Base-by-base conservation (phyloP, 1,284 basidiomycete genomes). In the Moesziomyces antarcticus region DNA sequence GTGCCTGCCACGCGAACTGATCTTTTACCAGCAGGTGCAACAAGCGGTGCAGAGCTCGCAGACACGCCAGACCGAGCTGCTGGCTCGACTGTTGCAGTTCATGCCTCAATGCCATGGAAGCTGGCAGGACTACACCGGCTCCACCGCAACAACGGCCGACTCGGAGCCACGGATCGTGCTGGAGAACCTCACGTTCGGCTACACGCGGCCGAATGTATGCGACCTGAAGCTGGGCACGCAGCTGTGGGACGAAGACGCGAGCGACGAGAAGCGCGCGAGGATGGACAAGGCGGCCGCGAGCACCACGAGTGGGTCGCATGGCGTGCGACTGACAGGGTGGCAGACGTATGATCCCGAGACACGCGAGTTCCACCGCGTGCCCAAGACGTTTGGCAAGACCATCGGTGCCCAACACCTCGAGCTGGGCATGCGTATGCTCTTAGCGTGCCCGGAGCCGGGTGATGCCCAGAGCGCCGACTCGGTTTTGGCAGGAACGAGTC, bases 141-240 rank as follows among this genome's bases (percentile, higher is more conserved):
- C 41, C 25, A 44, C 24, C 5, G 25, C 25, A 27, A 27, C 25
- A 30, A 47, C 42, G 4, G 40, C 22, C 20, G 3, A 24, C 25
- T n/a, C 20, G 18, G 22, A 94, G 85, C 54, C 56, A 16, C 57
- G 63, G 64, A 86, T 97, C 60, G 93, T 97, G 24, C 85, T 98
- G 6, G 91, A 95, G 85, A 97, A 98, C 82, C 86, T 96, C 8
- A 86, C 91, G 1, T 85, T 90, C 73, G 82, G 87, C 0, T 97
- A 94, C 85, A 78, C 85, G 25, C 90, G 90, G 82, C 94, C 95
- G 3, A 93, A 92, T 78, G 89, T 97, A 54, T 87, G 97, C 24
- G 96, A 98, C 82, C 87, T 94, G 84, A 98, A 97, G 85, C 90
- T 98, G 21, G 95, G 95, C 1, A 94, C 91, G 0, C 87, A 92